These are phyloP conservation scores for Alternaria arbusti DNA, from an alignment of 2,329 filamentous ascomycete species.

Conservation along the genomic window DNA sequence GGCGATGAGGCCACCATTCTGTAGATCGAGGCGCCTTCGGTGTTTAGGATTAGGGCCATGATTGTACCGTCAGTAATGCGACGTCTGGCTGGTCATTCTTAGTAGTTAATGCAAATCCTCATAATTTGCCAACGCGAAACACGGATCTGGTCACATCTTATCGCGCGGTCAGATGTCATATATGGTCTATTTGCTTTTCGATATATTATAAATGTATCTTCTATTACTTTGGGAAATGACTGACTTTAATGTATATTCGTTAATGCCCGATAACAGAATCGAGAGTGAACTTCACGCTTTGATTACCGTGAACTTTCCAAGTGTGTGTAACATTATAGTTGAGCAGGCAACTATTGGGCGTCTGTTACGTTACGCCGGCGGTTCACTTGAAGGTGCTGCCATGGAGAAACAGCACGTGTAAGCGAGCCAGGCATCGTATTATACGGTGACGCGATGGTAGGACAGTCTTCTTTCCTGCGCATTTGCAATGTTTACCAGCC, in stretches of 20 bases:
- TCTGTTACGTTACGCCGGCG: not conserved
- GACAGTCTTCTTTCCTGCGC: not conserved
- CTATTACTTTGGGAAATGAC: not conserved
- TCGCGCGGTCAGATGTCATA: not conserved
- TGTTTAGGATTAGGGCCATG: not conserved
- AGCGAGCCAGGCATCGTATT: not conserved
- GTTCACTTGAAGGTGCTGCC: too few relatives aligned
- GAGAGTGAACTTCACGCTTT: not conserved
- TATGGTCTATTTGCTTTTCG: not conserved
- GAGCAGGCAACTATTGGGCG: not conserved
- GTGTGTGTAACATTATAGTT: not conserved
- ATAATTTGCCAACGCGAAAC: not conserved
- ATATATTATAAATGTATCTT: not conserved
- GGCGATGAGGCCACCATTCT: conserved; percentile 19
- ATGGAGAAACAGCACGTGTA: not conserved
- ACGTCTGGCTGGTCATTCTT: not conserved
- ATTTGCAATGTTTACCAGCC: not conserved
- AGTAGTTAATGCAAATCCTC: not conserved
- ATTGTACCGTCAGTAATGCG: not conserved
- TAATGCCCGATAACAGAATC: not conserved
- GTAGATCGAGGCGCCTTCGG: not conserved
- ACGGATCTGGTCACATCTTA: not conserved
- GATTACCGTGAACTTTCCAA: not conserved
- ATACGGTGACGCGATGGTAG: not conserved
- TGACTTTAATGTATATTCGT: not conserved